These are phyloP conservation scores for Anethum foeniculum DNA, from an alignment of 140 eudicot species.

Conservation along the genomic window DNA sequence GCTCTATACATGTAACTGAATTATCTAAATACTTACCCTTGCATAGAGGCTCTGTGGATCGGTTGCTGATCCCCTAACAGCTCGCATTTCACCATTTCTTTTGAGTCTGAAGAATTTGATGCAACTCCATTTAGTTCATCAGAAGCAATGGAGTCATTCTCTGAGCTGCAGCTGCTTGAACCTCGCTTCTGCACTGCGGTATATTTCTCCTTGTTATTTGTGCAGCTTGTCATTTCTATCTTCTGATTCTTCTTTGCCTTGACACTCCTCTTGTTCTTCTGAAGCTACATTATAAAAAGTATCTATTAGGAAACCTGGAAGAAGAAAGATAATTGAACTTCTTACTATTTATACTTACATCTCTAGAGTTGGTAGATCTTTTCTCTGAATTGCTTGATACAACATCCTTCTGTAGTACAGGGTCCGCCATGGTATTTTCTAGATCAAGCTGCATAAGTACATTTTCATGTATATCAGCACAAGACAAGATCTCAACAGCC, in stretches of 20 bases:
- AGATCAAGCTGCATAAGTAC: conserved; percentile 4
- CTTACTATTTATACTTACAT: conserved; percentile 25
- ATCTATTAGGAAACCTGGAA: not conserved
- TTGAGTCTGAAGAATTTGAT: conserved; percentile 34
- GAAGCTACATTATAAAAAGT: conserved; percentile 22
- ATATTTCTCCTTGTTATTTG: conserved; percentile 15
- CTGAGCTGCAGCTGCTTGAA: conserved; percentile 31
- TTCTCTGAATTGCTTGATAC: conserved; percentile 16
- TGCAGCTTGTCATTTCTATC: not conserved
- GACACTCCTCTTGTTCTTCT: conserved; percentile 33
- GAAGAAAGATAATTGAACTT: not conserved
- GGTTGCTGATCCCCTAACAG: conserved; percentile 48
- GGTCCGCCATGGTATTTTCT: not conserved
- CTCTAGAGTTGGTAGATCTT: conserved; percentile 31
- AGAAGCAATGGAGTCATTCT: conserved; percentile 34
- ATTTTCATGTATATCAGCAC: not conserved
- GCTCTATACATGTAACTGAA: not conserved
- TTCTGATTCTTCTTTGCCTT: conserved; percentile 36
- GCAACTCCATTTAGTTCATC: conserved; percentile 23
- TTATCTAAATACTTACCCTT: conserved; percentile 28
- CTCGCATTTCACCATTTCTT: conserved; percentile 38
- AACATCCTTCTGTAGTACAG: not conserved
- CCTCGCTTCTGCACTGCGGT: conserved; percentile 8
- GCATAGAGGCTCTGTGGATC: conserved; percentile 87
- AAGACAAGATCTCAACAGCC: not conserved